These are phyloP conservation scores for Xylaria sp. DNA, from an alignment of 495 filamentous ascomycete species.

Conservation along the genomic window DNA sequence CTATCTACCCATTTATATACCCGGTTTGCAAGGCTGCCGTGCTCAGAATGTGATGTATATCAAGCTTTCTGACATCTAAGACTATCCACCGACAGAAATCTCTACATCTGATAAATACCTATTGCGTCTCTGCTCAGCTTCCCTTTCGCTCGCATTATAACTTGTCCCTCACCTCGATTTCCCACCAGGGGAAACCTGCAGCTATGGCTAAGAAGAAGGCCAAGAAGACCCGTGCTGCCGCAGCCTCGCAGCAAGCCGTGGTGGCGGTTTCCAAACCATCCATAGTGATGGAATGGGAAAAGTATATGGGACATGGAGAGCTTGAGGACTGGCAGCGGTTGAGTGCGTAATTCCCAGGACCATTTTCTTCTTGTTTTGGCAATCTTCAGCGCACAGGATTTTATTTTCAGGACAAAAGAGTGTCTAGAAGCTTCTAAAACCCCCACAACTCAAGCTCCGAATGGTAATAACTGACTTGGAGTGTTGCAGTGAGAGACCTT, in stretches of 20 bases:
- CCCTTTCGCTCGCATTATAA: not conserved
- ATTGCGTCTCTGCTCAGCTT: not conserved
- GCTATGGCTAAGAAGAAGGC: conserved; percentile 18
- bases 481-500: conserved; percentile 45
- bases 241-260: not conserved
- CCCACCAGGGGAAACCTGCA: not conserved
- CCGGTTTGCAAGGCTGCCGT: not conserved
- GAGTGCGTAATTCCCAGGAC: too few species aligned
- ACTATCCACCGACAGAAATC: not conserved
- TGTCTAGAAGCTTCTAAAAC: too few species aligned
- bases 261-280: not conserved
- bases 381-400: too few species aligned
- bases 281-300: conserved; percentile 31
- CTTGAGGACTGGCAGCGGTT: conserved; percentile 47
- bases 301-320: conserved; percentile 42
- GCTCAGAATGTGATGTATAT: conserved; percentile 1
- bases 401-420: too few species aligned
- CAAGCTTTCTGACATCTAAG: not conserved
- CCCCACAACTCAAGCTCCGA: too few species aligned
- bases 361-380: too few species aligned
- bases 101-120: not conserved
- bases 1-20: conserved; percentile 1
- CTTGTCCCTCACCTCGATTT: not conserved
- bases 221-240: conserved; percentile 7
- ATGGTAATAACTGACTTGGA: too few species aligned